Base-by-base conservation (phyloP, 1,284 basidiomycete genomes). In the Cutaneotrichosporon daszewskae region DNA sequence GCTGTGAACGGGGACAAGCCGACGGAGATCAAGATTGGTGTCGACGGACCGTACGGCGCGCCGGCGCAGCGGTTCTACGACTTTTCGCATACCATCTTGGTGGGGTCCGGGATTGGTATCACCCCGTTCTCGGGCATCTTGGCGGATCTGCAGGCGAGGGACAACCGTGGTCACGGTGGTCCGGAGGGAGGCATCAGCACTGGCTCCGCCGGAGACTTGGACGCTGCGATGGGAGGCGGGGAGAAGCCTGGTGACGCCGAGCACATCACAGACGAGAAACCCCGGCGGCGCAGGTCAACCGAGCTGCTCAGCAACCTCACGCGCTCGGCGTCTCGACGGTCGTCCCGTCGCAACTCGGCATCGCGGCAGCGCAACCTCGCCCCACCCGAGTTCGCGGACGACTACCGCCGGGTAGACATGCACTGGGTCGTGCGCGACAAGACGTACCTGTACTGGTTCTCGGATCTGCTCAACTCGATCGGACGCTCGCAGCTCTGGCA, bases 11-110 rank as follows among this genome's bases (percentile, higher is more conserved):
- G 43, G 20, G 37, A 40, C 27, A 40, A 34, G 14, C 37, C 39
- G 20, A 43, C 24, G 11, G 20, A 36, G 14, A 50, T 61, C 32
- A 31, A 38, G 7, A 51, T 61, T 20, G 59, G 59, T 2, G 34
- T 61, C 23, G 49, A 61, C 27, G 59, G 59, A 17, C 59, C 59
- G 13, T 61, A 51, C 25, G 59, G 59, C 4, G 59, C 59, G 9
- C 59, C 59, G 8, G 59, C 59, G 3, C 51, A 61, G 49, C 47
- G 57, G 14, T 61, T 61, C 45, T 59, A 61, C 44, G 57, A 61
- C 37, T 61, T 45, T 31, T 48, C 49, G 14, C 59, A 61, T 40
- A 56, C 59, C n/a, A 50, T 61, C 44, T 47, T 61, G 27, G 55
- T 57, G 12, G 59, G 59, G 1, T 45, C 51, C 13, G 59, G 59